These are phyloP conservation scores for Rhodotorula sp. DNA, from an alignment of 1,284 basidiomycete genomes.

Conservation along the genomic window DNA sequence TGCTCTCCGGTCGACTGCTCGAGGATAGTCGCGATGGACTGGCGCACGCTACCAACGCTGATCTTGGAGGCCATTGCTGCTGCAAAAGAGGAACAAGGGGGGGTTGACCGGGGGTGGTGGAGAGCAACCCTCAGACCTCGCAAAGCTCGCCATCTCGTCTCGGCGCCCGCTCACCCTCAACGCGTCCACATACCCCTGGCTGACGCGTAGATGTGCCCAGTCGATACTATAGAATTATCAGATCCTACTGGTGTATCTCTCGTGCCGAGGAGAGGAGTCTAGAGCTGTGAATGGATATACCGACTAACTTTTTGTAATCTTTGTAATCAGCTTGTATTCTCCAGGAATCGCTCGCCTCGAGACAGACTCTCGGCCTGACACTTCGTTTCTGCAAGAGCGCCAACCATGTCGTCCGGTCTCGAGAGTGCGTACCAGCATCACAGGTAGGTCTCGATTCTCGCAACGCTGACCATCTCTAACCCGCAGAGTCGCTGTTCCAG, in stretches of 20 bases:
- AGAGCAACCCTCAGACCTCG: not conserved
- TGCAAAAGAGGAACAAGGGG: not conserved
- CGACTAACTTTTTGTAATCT: not conserved
- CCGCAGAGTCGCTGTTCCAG: slow-evolving; percentile 85
- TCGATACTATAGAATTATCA: too few relatives aligned
- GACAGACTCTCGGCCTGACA: too few relatives aligned
- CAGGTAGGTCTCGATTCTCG: too few relatives aligned
- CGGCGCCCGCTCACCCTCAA: too few relatives aligned
- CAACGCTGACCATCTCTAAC: not conserved
- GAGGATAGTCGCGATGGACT: slow-evolving; percentile 59
- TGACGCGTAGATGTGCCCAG: too few relatives aligned
- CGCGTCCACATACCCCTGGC: too few relatives aligned
- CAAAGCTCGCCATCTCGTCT: not conserved
- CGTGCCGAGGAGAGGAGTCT: too few relatives aligned
- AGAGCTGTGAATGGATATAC: too few relatives aligned
- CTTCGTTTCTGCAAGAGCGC: not conserved
- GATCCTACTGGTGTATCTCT: too few relatives aligned
- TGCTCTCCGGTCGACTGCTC: slow-evolving; percentile 74
- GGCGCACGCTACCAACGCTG: slow-evolving; percentile 96
- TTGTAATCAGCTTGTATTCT: not conserved
- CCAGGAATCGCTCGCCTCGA: not conserved
- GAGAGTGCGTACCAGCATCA: slow-evolving; percentile 20
- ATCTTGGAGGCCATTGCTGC: slow-evolving; percentile 46
- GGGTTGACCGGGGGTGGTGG: slow-evolving; percentile 3
- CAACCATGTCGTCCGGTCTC: slow-evolving; percentile 31